Conservation (phyloP, 768 basidiomycete species). For the Trametes villosa region DNA sequence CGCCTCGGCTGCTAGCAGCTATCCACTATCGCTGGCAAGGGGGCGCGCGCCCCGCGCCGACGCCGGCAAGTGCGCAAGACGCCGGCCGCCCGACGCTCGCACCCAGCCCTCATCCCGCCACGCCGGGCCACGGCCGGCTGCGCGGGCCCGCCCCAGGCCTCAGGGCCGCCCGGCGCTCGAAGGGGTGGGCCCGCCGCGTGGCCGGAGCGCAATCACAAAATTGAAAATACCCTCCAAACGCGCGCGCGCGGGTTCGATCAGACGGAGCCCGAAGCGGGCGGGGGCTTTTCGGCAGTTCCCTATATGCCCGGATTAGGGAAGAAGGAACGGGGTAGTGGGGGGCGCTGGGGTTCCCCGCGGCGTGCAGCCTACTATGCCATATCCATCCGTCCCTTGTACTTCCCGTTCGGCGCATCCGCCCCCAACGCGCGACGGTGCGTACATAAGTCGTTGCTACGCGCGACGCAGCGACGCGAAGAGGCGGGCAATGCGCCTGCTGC, state of each 20-base stretch:
- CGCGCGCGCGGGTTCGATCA: slow-evolving; percentile 13
- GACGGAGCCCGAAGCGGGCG: neutral
- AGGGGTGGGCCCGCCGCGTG: neutral
- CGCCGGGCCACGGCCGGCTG: no score
- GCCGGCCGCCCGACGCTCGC: no score
- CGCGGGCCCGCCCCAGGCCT: no score
- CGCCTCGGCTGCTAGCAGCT: slow-evolving; percentile 9
- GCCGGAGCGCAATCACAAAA: slow-evolving; percentile 4
- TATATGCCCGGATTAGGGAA: slow-evolving; percentile 6
- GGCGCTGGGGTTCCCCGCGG: slow-evolving; percentile 10
- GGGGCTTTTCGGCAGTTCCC: slow-evolving; percentile 12
- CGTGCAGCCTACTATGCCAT: slow-evolving; percentile 2
- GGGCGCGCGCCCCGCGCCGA: no score
- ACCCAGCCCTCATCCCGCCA: no score
- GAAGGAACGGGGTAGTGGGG: slow-evolving; percentile 13
- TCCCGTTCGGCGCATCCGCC: neutral
- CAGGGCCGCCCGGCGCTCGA: no score
- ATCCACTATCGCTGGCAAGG: no score
- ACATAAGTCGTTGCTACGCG: slow-evolving; percentile 7
- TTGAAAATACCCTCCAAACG: neutral
- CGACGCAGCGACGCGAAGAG: neutral
- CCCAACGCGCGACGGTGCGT: neutral
- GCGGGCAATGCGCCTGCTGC: neutral
- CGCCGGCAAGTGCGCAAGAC: neutral
- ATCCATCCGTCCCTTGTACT: slow-evolving; percentile 19